Evolutionary conservation across 768 basidiomycete genomes (phyloP).

Genomic region (Kockovaella imperatae): DNA sequence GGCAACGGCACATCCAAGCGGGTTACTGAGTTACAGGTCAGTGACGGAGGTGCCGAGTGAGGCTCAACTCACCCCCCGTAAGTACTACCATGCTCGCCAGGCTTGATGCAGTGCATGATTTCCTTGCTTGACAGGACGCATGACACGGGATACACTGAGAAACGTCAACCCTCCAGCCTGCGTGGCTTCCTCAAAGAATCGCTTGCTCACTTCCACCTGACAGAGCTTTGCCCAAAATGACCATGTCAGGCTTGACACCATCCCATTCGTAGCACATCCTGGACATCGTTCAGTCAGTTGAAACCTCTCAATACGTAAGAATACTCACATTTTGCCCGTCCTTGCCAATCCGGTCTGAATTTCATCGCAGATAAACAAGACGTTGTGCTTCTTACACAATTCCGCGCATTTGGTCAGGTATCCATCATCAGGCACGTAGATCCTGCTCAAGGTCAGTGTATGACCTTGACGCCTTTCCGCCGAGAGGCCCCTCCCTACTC

Average conservation of each 20-base stretch:
- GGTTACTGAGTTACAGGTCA: conserved; percentile 55
- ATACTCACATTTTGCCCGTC: conserved; percentile 70
- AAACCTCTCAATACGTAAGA: neutral
- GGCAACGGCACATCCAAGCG: conserved; percentile 90
- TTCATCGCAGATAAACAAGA: conserved; percentile 94
- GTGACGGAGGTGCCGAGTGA: neutral
- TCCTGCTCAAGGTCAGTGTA: conserved; percentile 49
- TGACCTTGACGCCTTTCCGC: neutral
- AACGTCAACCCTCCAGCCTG: neutral
- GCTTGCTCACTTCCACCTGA: conserved; percentile 82
- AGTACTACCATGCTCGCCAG: conserved; percentile 92
- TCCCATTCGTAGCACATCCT: conserved; percentile 78
- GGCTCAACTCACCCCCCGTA: conserved; percentile 69
- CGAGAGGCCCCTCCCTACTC: conserved; percentile 45
- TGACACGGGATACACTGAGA: conserved; percentile 84
- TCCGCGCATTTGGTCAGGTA: conserved; percentile 70
- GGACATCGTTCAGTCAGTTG: neutral
- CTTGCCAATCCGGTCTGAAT: conserved; percentile 95
- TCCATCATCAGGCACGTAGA: conserved; percentile 81
- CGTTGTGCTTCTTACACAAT: conserved; percentile 86
- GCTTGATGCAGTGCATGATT: conserved; percentile 89
- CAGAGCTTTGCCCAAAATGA: conserved; percentile 90
- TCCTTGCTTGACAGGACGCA: conserved; percentile 83
- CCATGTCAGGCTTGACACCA: conserved; percentile 76
- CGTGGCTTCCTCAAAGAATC: neutral